Evolutionary conservation across 805 yeast genomes (phyloP).

Genomic region (Candida pseudofarinosa): DNA sequence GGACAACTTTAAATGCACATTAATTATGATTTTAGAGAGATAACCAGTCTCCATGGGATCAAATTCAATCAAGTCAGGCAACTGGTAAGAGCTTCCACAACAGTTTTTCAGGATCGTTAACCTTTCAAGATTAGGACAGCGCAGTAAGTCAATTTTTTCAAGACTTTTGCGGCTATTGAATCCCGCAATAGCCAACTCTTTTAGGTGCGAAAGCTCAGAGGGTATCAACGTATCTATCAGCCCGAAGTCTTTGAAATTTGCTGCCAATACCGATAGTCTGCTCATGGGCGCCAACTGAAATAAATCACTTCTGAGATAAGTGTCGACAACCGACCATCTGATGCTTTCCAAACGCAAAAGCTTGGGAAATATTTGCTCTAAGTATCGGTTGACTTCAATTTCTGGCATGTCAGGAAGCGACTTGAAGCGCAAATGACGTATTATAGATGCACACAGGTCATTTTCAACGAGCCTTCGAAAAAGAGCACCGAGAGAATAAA

Average conservation of each 20-base stretch:
- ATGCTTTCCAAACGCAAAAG: constrained; percentile 12
- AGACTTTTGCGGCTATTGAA: constrained; percentile 3
- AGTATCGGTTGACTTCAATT: constrained; percentile 11
- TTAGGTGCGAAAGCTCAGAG: constrained; percentile 7
- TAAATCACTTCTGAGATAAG: constrained; percentile 12
- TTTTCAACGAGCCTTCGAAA: constrained; percentile 13
- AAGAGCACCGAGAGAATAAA: constrained; percentile 15
- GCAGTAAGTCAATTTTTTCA: constrained; percentile 1
- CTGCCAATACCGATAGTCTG: constrained; percentile 10
- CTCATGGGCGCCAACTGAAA: constrained; percentile 12
- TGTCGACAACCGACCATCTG: constrained; percentile 15
- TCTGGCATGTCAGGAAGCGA: constrained; percentile 24
- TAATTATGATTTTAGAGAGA: constrained; percentile 2
- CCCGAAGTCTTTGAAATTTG: constrained; percentile 15
- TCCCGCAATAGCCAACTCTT: constrained; percentile 12
- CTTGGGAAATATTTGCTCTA: constrained; percentile 13
- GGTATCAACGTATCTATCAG: constrained; percentile 2
- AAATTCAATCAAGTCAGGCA: constrained; percentile 7
- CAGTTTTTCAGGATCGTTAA: constrained; percentile 4
- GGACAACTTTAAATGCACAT: constrained; percentile 3
- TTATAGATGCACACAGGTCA: constrained; percentile 8
- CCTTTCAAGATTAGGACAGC: constrained; percentile 3
- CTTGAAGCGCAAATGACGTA: constrained; percentile 11
- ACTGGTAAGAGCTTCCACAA: constrained; percentile 4
- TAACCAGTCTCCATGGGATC: constrained; percentile 4